Percentiles rank a stretch among this genome's conserved stretches.
Conservation (phyloP, 345 rosid species). For the Atalantia buxifolia region DNA sequence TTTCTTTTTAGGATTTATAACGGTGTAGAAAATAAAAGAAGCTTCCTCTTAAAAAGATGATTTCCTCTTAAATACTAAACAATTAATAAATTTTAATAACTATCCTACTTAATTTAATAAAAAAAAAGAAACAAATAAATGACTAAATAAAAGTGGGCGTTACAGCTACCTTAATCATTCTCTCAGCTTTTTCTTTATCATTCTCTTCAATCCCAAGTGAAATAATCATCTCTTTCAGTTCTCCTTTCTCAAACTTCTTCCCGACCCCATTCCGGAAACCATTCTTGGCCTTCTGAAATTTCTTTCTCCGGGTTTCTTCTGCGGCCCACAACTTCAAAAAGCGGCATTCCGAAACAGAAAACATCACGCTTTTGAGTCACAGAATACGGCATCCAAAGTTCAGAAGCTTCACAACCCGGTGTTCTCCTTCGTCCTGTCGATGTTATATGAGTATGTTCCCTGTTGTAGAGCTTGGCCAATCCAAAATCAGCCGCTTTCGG, state of each 20-base stretch:
- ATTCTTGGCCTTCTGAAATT: not conserved
- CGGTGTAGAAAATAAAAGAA: too few species aligned
- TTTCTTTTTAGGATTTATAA: too few species aligned
- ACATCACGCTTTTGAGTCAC: constrained; percentile 26
- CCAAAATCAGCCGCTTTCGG: constrained; percentile 22
- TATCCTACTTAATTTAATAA: too few species aligned
- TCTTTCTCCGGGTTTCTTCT: constrained; percentile 9
- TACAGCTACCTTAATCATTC: constrained; percentile 29
- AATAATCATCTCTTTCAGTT: not conserved
- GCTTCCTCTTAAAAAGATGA: too few species aligned
- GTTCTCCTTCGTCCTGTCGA: constrained; percentile 22
- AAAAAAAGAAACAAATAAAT: too few species aligned
- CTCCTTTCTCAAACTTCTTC: constrained; percentile 6
- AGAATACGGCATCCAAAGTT: constrained; percentile 17
- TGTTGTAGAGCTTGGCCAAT: constrained; percentile 14
- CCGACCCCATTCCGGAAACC: constrained; percentile 13
- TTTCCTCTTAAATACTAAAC: too few species aligned
- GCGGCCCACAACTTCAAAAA: constrained; percentile 15
- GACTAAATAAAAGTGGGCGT: too few species aligned
- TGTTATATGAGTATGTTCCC: constrained; percentile 9
- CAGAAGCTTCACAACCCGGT: constrained; percentile 19
- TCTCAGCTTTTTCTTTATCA: constrained; percentile 22
- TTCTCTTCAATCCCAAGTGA: constrained; percentile 10
- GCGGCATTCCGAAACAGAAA: constrained; percentile 24
- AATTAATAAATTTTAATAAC: too few species aligned